Base-by-base conservation (phyloP, 306 rosid genomes). In the Glycine tomentella region DNA sequence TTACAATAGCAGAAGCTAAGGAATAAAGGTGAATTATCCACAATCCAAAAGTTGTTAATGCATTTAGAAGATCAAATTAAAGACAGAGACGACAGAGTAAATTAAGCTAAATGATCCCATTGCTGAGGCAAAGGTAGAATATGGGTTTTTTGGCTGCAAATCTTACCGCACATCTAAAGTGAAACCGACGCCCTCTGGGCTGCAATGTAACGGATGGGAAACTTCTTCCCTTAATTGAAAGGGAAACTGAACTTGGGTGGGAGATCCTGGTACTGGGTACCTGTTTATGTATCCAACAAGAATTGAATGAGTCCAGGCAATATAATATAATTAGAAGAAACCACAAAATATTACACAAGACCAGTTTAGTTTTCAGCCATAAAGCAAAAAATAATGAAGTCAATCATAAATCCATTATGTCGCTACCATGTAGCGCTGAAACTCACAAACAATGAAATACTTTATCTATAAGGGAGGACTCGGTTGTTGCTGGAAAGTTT, bases 131-230 rank as follows among this genome's bases (percentile, higher is more conserved):
- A 25, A 25, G 31, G 31, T 25, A 25, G 31, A 25, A 25, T 25
- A 25, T 25, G 31, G 25, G 31, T 25, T 25, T 20, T 49, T 69
- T 42, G 45, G 5, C 46, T 53, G 16, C n/a, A 83, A 84, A 76
- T 79, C 96, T 84, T 84, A 92, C 98, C 20, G 91, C 86, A 16
- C 98, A 90, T 46, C 84, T 66, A 80, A 94, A 84, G 64, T 70
- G 94, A 68, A 91, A 83, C 72, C 85, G 77, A 58, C 84, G 78
- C 45, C 48, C 82, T 63, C 82, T 78, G 45, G 85, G 84, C 79
- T 82, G 89, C 77, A 78, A 64, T 73, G 85, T 69, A 45, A 87
- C 70, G 49, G 91, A 86, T 59, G 93, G 90, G 81, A 92, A 92
- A 25, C 75, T 77, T 7, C 82, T 83, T 50, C 90, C 89, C 36